A percentile compares a stretch with the other conserved stretches of the same genome.
phyloP scores from a whole-genome alignment of 352 stramenopile species.

The Phytophthora colocasiae region DNA sequence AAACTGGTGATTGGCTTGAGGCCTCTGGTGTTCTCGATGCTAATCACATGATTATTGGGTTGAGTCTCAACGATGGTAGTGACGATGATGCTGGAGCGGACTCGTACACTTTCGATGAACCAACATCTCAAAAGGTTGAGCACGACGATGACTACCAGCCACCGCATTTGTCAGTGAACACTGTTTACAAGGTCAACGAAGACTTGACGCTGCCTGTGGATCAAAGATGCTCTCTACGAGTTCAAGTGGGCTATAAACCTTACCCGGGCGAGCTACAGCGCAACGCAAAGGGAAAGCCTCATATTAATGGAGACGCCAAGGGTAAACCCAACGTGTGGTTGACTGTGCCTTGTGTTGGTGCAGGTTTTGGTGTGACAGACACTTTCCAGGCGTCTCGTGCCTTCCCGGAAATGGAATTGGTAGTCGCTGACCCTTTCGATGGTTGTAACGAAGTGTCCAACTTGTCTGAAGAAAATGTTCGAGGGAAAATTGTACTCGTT shows the following conservation, averaged over 20 bases:
- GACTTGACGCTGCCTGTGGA: constrained; percentile 36
- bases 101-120: constrained; percentile 39
- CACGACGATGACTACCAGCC: constrained; percentile 41
- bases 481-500: constrained; percentile 61
- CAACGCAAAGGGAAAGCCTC: constrained; percentile 23
- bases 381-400: constrained; percentile 33
- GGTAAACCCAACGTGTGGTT: constrained; percentile 33
- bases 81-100: constrained; percentile 32
- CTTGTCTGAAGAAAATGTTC: constrained; percentile 29
- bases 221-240: constrained; percentile 44
- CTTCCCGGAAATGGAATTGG: constrained; percentile 38
- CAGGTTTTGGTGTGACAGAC: constrained; percentile 63
- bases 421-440: constrained; percentile 62
- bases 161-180: constrained; percentile 44
- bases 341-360: constrained; percentile 65
- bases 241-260: constrained; percentile 35
- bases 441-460: constrained; percentile 53
- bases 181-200: constrained; percentile 52
- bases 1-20: constrained; percentile 79
- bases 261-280: constrained; percentile 12
- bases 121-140: constrained; percentile 13
- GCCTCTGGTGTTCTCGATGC: constrained; percentile 54
- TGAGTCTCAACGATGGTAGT: constrained; percentile 32
- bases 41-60: constrained; percentile 50
- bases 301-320: constrained; percentile 12